Conservation (phyloP, 2,329 filamentous ascomycete species). For the Dothiorella sarmentorum region DNA sequence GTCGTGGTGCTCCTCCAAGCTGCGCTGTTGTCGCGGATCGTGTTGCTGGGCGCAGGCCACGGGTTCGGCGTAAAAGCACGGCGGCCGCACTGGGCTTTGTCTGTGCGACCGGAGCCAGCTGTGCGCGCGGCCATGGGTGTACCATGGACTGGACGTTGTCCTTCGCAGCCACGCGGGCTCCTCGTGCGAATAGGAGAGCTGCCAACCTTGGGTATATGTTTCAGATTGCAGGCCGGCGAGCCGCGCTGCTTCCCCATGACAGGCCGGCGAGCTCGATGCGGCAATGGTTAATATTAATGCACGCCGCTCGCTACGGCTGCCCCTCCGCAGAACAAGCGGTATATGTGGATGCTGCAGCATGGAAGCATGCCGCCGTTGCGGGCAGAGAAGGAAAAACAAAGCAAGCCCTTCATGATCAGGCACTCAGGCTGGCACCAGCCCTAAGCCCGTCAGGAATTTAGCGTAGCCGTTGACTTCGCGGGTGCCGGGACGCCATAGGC, state of each 20-base stretch:
- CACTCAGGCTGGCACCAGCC: neutral
- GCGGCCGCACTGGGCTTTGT: neutral
- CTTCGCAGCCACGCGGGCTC: constrained; percentile 14
- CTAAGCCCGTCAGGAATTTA: neutral
- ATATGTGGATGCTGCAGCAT: neutral
- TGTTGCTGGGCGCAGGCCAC: neutral
- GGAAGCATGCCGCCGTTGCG: neutral
- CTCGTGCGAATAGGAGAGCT: constrained; percentile 15
- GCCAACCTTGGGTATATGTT: constrained; percentile 14
- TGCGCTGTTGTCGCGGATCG: neutral
- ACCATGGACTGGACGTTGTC: constrained; percentile 6
- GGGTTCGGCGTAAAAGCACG: neutral
- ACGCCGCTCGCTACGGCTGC: neutral
- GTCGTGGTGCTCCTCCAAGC: neutral
- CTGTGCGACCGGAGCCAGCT: constrained; percentile 12
- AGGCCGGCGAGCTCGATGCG: neutral
- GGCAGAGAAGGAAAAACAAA: neutral
- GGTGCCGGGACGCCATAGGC: constrained; percentile 1
- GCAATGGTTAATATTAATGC: neutral
- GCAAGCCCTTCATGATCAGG: too few species aligned
- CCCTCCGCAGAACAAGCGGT: neutral
- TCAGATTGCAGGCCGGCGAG: constrained; percentile 10
- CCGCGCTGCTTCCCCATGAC: neutral
- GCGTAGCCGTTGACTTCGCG: constrained; percentile 1
- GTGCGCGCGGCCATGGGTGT: constrained; percentile 4